Percentiles rank a stretch among this genome's conserved stretches.
phyloP scores from a whole-genome alignment of 306 rosid genomes.

The Cicer judaicum region DNA sequence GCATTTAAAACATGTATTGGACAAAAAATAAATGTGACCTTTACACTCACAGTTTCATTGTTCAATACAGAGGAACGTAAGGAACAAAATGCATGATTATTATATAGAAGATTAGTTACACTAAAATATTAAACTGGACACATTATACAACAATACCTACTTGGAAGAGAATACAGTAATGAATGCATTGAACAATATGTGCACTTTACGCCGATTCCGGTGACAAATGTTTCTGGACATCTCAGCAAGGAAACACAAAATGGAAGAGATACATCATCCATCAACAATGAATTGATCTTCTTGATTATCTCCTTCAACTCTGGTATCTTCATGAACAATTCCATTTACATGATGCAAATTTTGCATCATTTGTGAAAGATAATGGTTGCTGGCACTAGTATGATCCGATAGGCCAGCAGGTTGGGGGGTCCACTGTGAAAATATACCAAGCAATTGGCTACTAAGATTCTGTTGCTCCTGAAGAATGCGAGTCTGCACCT shows the following conservation, averaged over 20 bases:
- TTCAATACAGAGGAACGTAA: slow-evolving; percentile 38
- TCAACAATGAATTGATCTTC: slow-evolving; percentile 94
- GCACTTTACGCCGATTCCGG: slow-evolving; percentile 52
- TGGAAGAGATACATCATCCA: slow-evolving; percentile 54
- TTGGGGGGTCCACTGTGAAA: slow-evolving; percentile 93
- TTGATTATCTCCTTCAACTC: slow-evolving; percentile 94
- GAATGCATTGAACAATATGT: slow-evolving; percentile 60
- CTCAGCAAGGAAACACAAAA: slow-evolving; percentile 40
- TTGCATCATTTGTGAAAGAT: slow-evolving; percentile 95
- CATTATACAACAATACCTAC: slow-evolving; percentile 57
- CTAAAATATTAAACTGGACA: slow-evolving; percentile 46
- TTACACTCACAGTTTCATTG: slow-evolving; percentile 44
- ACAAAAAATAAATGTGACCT: slow-evolving; percentile 50
- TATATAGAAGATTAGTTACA: slow-evolving; percentile 57
- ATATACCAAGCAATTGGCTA: slow-evolving; percentile 77
- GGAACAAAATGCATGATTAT: slow-evolving; percentile 45
- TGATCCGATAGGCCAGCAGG: slow-evolving; percentile 87
- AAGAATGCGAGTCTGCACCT: slow-evolving; percentile 84
- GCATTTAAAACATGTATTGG: slow-evolving; percentile 42
- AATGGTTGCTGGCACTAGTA: slow-evolving; percentile 85
- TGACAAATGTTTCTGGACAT: slow-evolving; percentile 44
- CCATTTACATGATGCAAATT: slow-evolving; percentile 90
- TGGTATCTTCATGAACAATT: slow-evolving; percentile 77
- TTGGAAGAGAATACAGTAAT: slow-evolving; percentile 49
- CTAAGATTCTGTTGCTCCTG: slow-evolving; percentile 90